Evolutionary conservation across 23 red algal genomes (phyloP), one percentile per base, ranked within the genome.

Genomic region (Gracilaria domingensis): DNA sequence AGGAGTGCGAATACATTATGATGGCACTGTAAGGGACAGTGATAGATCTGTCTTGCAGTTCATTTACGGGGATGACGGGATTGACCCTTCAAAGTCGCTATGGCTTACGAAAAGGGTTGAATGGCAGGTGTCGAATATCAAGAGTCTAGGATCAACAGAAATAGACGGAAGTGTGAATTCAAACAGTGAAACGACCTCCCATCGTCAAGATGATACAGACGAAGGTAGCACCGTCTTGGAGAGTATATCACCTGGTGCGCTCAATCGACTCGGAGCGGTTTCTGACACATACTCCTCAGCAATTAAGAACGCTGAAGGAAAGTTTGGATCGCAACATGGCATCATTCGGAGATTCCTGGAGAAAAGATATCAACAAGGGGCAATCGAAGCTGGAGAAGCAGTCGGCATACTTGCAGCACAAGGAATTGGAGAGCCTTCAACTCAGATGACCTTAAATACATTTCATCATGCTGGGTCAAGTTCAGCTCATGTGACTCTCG

Each of bases 371-470:
- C 82, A 83, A 48, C 34, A 66, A 5, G 48, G 61, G 16, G 59
- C 86, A 12, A 71, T 88, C 20, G 83, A 95, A 39, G 93, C 97
- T 16, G 97, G 97, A 13, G 97, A 99, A 20, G 71, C 90, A 66
- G 97, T 99, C 7, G 94, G 97, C 39, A 86, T 99, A 2, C 47
- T 99, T 64, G 97, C 97, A 29, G 97, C 94, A 11, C 97, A 99
- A 79, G 84, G 93, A 39, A 79, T 99, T 34, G 97, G 97, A 8
- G 97, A 99, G 87, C 97, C 97, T 49, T 95, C 90, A 47, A 99
- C 97, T 18, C 97, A 99, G 61, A 99, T 99, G 97, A 99, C 97
- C 32, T 61, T 99, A 34, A 99, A 99, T 75, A 99, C 97, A 23
- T 99, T 99, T 95, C 97, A 99, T 84, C 95, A 96, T 84, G 94